Percentiles rank a stretch among this genome's conserved stretches.
These are phyloP conservation scores for Tephrocybe sp. DNA, from an alignment of 768 basidiomycete species.

Conservation along the genomic window DNA sequence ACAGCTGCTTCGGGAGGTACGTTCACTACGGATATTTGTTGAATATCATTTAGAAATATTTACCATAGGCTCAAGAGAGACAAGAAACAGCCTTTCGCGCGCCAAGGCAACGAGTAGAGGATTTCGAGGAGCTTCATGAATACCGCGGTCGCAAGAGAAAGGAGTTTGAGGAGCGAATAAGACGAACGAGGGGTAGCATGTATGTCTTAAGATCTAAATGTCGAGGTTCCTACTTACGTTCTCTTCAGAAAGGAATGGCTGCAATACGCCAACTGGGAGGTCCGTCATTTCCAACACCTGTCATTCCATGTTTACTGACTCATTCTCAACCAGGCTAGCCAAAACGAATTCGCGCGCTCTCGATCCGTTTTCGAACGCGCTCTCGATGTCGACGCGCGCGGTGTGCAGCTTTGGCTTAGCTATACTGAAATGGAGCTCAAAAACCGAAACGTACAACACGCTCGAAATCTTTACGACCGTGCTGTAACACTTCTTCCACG, in stretches of 20 bases:
- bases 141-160: conserved; percentile 90
- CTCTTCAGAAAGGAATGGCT: conserved; percentile 75
- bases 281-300: conserved; percentile 24
- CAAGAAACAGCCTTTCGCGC: conserved; percentile 91
- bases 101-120: conserved; percentile 93
- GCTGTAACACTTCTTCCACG: conserved; percentile 95
- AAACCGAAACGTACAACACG: conserved; percentile 94
- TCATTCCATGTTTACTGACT: not conserved
- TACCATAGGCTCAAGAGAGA: conserved; percentile 84
- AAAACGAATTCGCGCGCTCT: conserved; percentile 94
- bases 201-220: conserved; percentile 29
- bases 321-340: conserved; percentile 55
- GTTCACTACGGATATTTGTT: conserved; percentile 3
- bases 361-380: conserved; percentile 97
- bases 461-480: conserved; percentile 95
- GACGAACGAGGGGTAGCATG: conserved; percentile 80
- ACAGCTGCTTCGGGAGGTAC: conserved; percentile 91
- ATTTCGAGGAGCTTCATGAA: conserved; percentile 90
- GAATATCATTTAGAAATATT: not conserved
- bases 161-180: conserved; percentile 89
- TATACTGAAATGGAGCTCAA: conserved; percentile 99
- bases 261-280: conserved; percentile 86
- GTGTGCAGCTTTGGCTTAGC: conserved; percentile 88
- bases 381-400: conserved; percentile 90
- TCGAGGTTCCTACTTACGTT: not conserved